These are phyloP conservation scores for Botrytis pseudocinerea DNA, from an alignment of 2,329 filamentous ascomycete genomes.

Conservation along the genomic window DNA sequence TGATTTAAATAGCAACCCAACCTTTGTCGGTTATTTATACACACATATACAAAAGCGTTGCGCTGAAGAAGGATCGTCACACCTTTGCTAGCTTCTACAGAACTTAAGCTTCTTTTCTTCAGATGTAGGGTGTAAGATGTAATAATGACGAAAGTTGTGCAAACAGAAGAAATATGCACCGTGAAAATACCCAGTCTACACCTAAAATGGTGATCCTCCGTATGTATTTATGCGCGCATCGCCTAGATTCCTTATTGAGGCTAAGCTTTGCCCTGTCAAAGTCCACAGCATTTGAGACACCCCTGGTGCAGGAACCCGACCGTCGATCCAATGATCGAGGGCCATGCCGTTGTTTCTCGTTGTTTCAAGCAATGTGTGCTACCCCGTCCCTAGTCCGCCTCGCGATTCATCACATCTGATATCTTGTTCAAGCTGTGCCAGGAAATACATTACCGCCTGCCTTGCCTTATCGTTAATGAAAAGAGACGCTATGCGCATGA, in stretches of 20 bases:
- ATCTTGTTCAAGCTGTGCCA: slow-evolving; percentile 9
- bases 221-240: background rate
- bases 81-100: background rate
- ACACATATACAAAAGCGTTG: background rate
- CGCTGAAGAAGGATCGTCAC: slow-evolving; percentile 1
- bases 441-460: slow-evolving; percentile 9
- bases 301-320: slow-evolving; percentile 24
- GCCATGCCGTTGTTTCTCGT: slow-evolving; percentile 21
- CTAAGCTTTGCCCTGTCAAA: slow-evolving; percentile 21
- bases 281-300: slow-evolving; percentile 22
- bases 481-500: slow-evolving; percentile 13
- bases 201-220: slow-evolving; percentile 6
- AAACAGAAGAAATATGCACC: slow-evolving; percentile 7
- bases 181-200: slow-evolving; percentile 4
- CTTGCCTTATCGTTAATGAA: background rate
- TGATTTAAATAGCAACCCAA: background rate
- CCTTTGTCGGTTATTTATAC: background rate
- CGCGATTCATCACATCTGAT: slow-evolving; percentile 17
- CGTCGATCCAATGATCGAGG: slow-evolving; percentile 23
- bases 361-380: slow-evolving; percentile 20
- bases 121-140: background rate
- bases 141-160: slow-evolving; percentile 20
- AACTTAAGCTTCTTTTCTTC: slow-evolving; percentile 10
- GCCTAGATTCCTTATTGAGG: slow-evolving; percentile 1
- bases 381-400: slow-evolving; percentile 2